A percentile compares a stretch with the other conserved stretches of the same genome.
phyloP scores from a whole-genome alignment of 1,284 basidiomycete genomes.

The Rhodotorula sp. region DNA sequence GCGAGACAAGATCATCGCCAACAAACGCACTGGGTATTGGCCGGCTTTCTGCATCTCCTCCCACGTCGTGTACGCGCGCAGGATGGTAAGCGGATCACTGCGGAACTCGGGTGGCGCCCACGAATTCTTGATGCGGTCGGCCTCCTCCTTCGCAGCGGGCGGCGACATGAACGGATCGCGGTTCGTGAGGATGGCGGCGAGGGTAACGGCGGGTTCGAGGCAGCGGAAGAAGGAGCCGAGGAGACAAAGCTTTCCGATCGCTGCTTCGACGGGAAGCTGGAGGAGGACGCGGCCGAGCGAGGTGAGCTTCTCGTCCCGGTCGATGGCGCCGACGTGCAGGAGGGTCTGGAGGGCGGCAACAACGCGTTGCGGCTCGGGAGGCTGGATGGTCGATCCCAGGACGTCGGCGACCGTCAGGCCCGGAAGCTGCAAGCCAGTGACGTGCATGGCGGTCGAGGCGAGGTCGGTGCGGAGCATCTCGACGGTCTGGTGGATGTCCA shows the following conservation, averaged over 20 bases:
- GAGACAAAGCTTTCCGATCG: conserved; percentile 84
- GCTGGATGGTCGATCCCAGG: conserved; percentile 80
- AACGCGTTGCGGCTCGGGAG: conserved; percentile 77
- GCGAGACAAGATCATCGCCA: too few relatives aligned
- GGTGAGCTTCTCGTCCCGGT: conserved; percentile 69
- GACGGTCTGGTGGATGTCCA: conserved; percentile 82
- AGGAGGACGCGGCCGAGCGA: conserved; percentile 83
- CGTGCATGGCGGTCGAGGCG: conserved; percentile 91
- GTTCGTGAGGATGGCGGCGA: conserved; percentile 85
- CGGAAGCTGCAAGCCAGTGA: conserved; percentile 93
- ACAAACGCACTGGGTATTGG: conserved; percentile 53
- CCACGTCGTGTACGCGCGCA: conserved; percentile 83
- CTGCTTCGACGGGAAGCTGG: conserved; percentile 84
- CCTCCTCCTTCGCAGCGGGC: conserved; percentile 53
- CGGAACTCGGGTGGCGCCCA: conserved; percentile 74
- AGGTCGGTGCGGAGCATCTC: conserved; percentile 82
- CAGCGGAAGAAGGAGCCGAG: conserved; percentile 93
- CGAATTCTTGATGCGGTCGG: conserved; percentile 68
- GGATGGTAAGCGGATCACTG: conserved; percentile 78
- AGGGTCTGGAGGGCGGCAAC: conserved; percentile 76
- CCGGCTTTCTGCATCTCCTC: conserved; percentile 65
- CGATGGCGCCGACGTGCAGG: conserved; percentile 83
- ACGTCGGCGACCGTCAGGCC: conserved; percentile 85
- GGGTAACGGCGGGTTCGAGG: conserved; percentile 80
- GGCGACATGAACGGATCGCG: conserved; percentile 89